Percentiles rank a stretch among this genome's conserved stretches.
Evolutionary conservation across 345 rosid genomes (phyloP).

Genomic region (Populus nigra): DNA sequence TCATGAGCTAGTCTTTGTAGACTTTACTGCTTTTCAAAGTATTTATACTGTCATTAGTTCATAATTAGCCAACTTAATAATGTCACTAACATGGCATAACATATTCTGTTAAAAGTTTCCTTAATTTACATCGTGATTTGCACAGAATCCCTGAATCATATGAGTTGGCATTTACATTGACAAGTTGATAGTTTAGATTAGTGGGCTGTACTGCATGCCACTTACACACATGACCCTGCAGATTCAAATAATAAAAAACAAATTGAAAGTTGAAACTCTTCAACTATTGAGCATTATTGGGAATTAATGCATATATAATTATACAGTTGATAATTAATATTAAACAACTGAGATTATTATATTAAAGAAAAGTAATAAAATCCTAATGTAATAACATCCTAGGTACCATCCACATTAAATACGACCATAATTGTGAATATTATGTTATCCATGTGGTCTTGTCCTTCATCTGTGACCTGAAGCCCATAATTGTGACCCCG

Average conservation of each 20-base stretch:
- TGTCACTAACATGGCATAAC: not conserved
- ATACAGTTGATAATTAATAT: not conserved
- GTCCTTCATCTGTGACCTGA: not conserved
- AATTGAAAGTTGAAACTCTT: not conserved
- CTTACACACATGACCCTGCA: not conserved
- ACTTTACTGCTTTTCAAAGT: not conserved
- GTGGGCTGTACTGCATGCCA: not conserved
- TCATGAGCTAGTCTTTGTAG: not conserved
- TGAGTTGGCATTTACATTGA: not conserved
- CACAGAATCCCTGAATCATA: not conserved
- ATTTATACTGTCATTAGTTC: conserved; percentile 4
- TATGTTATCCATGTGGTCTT: conserved; percentile 1
- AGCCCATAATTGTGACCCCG: not conserved
- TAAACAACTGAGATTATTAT: not conserved
- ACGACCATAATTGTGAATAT: not conserved
- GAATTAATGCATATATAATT: not conserved
- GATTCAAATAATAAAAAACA: not conserved
- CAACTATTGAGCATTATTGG: not conserved
- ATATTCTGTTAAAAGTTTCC: not conserved
- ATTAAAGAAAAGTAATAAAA: not conserved
- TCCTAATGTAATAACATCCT: not conserved
- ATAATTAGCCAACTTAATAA: not conserved
- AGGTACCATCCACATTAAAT: no score
- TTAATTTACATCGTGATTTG: not conserved
- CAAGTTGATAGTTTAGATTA: not conserved